phyloP scores from a whole-genome alignment of 1,284 basidiomycete species.

The Pseudozyma tsukubaensis region DNA sequence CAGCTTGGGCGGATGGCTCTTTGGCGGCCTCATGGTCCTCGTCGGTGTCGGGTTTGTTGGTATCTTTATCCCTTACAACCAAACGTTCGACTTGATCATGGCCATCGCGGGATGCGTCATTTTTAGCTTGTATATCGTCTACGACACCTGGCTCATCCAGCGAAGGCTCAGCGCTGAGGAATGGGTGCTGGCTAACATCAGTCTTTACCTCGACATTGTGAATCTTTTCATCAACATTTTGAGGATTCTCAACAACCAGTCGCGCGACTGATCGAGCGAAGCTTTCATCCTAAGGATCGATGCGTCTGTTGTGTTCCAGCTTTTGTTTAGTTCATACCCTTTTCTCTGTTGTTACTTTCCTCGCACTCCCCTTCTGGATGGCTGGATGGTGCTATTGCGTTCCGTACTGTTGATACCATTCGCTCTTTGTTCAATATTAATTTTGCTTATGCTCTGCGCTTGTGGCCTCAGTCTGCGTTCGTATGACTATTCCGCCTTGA shows the following conservation, averaged over 20 bases:
- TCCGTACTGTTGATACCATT: no score
- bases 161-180: slow-evolving; percentile 82
- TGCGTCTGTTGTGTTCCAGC: no score
- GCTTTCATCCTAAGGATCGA: no score
- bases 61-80: slow-evolving; percentile 82
- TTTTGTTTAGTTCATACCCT: slow-evolving; percentile 21
- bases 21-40: slow-evolving; percentile 72
- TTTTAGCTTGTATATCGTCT: slow-evolving; percentile 76
- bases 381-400: neutral
- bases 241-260: slow-evolving; percentile 53
- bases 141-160: slow-evolving; percentile 86
- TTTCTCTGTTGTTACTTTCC: no score
- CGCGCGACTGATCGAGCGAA: slow-evolving; percentile 32
- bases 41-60: slow-evolving; percentile 74
- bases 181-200: slow-evolving; percentile 85
- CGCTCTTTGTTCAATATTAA: no score
- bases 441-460: no score
- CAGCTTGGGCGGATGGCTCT: slow-evolving; percentile 84
- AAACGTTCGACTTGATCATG: slow-evolving; percentile 80
- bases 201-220: slow-evolving; percentile 74
- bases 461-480: no score
- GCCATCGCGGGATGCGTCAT: slow-evolving; percentile 82
- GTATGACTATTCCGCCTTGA: no score
- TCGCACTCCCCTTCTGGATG: neutral
- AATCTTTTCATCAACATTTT: slow-evolving; percentile 83